These are phyloP conservation scores for Trichoderma orchidacearum DNA, from an alignment of 495 filamentous ascomycete species.

Conservation along the genomic window DNA sequence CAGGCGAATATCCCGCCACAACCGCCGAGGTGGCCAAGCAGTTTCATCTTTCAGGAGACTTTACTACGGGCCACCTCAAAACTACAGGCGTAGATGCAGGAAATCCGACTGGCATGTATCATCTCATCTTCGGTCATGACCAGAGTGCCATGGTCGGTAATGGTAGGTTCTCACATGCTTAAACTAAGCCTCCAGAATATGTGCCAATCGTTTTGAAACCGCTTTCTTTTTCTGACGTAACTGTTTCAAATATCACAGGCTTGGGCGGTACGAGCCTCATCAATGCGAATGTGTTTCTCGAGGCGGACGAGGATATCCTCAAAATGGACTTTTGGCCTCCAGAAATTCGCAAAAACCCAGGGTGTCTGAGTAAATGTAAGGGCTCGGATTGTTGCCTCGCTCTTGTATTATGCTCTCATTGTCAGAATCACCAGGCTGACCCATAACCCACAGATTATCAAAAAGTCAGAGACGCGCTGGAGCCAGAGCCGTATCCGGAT, in stretches of 20 bases:
- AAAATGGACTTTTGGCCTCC: constrained; percentile 43
- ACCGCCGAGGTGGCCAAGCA: constrained; percentile 26
- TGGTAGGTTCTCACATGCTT: too few species aligned
- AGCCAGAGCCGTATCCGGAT: constrained; percentile 44
- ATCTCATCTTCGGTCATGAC: constrained; percentile 47
- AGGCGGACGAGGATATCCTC: constrained; percentile 41
- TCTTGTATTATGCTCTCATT: too few species aligned
- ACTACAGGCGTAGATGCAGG: constrained; percentile 29
- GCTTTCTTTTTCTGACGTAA: constrained; percentile 2
- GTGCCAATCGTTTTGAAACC: too few species aligned
- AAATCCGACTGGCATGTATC: constrained; percentile 48
- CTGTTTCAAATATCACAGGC: constrained; percentile 16
- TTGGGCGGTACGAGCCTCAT: constrained; percentile 53
- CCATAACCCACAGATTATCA: constrained; percentile 46
- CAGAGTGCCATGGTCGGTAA: constrained; percentile 55
- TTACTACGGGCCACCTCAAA: constrained; percentile 23
- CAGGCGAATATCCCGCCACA: constrained; percentile 32
- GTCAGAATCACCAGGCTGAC: too few species aligned
- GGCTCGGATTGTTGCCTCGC: too few species aligned
- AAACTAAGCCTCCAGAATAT: too few species aligned
- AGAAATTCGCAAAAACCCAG: constrained; percentile 36
- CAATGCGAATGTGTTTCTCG: constrained; percentile 55
- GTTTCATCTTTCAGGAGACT: constrained; percentile 42
- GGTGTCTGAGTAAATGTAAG: constrained; percentile 36
- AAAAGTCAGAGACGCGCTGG: constrained; percentile 39